Base-by-base conservation (phyloP, 2,329 filamentous ascomycete species). In the Trichoderma endophyticum region DNA sequence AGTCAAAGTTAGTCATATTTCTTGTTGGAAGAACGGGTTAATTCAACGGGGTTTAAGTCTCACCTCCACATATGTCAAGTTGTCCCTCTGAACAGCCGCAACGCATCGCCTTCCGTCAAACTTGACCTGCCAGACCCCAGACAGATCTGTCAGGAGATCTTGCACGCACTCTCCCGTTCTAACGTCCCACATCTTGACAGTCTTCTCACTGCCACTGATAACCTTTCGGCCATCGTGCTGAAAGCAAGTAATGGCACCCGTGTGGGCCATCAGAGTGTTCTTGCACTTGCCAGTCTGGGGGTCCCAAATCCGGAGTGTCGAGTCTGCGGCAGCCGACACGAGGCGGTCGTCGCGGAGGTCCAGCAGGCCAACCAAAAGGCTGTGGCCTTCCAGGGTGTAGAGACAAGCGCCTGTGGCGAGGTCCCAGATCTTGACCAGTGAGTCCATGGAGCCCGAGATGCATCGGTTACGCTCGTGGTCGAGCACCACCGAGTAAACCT, bases 361-460 rank as follows among this genome's bases (percentile, higher is more conserved):
- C 36, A 99, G 85, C 2, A 99, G 87, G 1, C 96, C 96, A 21
- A 99, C 96, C 15, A 99, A 90, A 12, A 97, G 92, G 21, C 91
- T 92, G 79, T 99, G 96, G 0, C 96, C 96, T 81, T 98, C 95
- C 0, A 99, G 88, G 1, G 94, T 98, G 81, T 95, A 92, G 12
- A 98, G 84, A 76, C 94, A 93, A 0, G 91, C 85, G 0, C 96
- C 96, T 2, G 93, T 96, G 34, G 94, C 91, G 15, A 99, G 87
- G 73, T 95, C 96, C 96, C 96, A 99, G 14, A 99, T 95, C 82
- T 98, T 98, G 79, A 99, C 96, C 75, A 95, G 88, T 74, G 96
- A 97, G 81, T 99, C 96, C 96, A 99, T 99, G 7, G 95, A 97
- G 14, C 96, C 96, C 74, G 95, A 98, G 74, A 99, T 98, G 82